phyloP scores from a whole-genome alignment of 352 stramenopile species.

The Elongisporangium senticosum region DNA sequence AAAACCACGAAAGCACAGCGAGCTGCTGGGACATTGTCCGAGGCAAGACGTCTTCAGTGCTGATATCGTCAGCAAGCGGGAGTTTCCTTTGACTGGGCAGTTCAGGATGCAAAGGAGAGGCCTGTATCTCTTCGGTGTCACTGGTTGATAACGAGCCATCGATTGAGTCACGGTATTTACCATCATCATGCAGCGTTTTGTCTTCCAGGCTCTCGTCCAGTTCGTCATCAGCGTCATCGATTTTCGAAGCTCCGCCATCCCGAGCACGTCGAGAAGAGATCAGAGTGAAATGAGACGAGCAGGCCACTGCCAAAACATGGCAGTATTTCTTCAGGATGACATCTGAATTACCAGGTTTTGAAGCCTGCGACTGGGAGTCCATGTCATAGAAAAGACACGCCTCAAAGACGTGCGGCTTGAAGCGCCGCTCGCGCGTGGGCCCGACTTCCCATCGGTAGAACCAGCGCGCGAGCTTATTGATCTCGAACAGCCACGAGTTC shows the following conservation, averaged over 20 bases:
- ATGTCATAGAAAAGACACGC: slow-evolving; percentile 40
- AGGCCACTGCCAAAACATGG: background rate
- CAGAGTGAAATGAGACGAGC: background rate
- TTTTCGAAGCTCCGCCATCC: too few relatives aligned
- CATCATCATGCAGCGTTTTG: too few relatives aligned
- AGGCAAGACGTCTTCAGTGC: background rate
- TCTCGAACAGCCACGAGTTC: slow-evolving; percentile 30
- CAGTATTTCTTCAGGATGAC: background rate
- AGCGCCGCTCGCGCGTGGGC: slow-evolving; percentile 52
- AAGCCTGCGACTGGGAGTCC: background rate
- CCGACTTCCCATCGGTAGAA: slow-evolving; percentile 74
- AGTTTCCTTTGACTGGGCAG: too few relatives aligned
- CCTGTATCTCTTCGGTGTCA: too few relatives aligned
- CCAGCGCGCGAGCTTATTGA: slow-evolving; percentile 51
- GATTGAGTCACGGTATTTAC: too few relatives aligned
- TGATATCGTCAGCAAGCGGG: too few relatives aligned
- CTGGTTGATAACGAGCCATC: too few relatives aligned
- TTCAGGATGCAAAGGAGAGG: too few relatives aligned
- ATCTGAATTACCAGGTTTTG: background rate
- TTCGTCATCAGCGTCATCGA: too few relatives aligned
- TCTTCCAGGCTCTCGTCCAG: too few relatives aligned
- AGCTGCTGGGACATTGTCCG: background rate
- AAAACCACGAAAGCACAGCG: background rate
- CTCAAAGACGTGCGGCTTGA: slow-evolving; percentile 56
- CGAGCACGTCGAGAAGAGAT: too few relatives aligned